A percentile compares a stretch with the other conserved stretches of the same genome.
Conservation (phyloP, 139 green algal species). For the Zygnema circumcarinatum region DNA sequence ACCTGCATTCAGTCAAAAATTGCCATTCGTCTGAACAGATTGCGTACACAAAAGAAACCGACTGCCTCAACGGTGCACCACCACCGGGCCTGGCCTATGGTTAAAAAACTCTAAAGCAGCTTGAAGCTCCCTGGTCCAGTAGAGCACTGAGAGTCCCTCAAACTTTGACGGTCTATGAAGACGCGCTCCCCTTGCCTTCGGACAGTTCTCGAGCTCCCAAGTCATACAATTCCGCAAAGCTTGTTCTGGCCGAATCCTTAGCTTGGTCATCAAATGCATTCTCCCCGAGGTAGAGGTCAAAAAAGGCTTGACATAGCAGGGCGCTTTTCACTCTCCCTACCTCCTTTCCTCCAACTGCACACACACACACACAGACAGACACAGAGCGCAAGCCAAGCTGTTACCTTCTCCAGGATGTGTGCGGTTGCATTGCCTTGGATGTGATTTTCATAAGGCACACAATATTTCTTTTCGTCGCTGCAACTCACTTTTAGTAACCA, state of each 20-base stretch:
- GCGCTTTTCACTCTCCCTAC: conserved; percentile 25
- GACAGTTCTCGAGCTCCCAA: neutral
- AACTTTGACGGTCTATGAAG: too few species aligned
- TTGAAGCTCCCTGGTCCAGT: too few species aligned
- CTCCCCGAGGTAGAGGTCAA: conserved; percentile 31
- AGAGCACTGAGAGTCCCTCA: too few species aligned
- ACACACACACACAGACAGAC: conserved; percentile 6
- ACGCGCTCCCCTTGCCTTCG: too few species aligned
- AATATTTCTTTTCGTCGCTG: too few species aligned
- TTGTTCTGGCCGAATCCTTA: conserved; percentile 19
- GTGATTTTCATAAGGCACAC: neutral
- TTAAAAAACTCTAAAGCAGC: too few species aligned
- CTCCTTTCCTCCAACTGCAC: conserved; percentile 38
- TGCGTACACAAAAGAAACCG: too few species aligned
- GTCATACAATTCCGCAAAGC: neutral
- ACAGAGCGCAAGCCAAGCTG: too few species aligned
- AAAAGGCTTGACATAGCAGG: conserved; percentile 26
- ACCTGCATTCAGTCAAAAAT: too few species aligned
- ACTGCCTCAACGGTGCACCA: too few species aligned
- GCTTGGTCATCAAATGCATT: conserved; percentile 22
- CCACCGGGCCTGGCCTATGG: too few species aligned
- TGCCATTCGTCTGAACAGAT: too few species aligned
- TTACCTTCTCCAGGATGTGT: neutral
- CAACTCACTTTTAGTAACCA: conserved; percentile 26
- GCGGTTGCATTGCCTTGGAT: neutral